Percentiles rank a stretch among this genome's conserved stretches.
phyloP scores from a whole-genome alignment of 305 asterid species.

The Fraxinus velutina region DNA sequence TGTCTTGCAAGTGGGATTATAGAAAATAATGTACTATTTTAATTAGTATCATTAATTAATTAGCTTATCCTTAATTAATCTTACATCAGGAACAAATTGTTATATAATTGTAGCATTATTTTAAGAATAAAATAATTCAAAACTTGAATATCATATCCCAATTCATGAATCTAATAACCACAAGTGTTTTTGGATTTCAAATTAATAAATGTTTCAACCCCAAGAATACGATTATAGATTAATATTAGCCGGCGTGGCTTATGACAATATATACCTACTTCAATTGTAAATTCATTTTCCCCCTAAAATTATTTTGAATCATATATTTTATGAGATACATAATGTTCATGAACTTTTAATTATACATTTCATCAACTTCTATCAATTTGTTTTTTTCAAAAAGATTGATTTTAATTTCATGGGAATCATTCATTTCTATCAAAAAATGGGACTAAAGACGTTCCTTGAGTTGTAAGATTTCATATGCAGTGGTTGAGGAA shows the following conservation, averaged over 20 bases:
- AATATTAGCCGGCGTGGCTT: neutral
- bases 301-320: neutral
- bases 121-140: neutral
- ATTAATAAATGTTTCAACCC: neutral
- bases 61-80: neutral
- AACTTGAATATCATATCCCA: neutral
- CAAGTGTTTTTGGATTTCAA: neutral
- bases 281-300: no score
- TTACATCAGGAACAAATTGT: neutral
- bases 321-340: no score
- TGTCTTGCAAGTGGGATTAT: neutral
- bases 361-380: neutral
- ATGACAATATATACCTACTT: neutral
- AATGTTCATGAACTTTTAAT: no score
- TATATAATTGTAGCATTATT: neutral
- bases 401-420: neutral
- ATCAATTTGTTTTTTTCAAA: no score
- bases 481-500: conserved; percentile 21
- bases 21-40: neutral
- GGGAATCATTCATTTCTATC: neutral
- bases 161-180: neutral
- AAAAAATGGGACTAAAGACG: neutral
- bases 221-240: neutral
- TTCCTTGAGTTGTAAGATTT: conserved; percentile 37
- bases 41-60: neutral